Base-by-base conservation (phyloP, 257 asterid species). In the Jasminum sambac region DNA sequence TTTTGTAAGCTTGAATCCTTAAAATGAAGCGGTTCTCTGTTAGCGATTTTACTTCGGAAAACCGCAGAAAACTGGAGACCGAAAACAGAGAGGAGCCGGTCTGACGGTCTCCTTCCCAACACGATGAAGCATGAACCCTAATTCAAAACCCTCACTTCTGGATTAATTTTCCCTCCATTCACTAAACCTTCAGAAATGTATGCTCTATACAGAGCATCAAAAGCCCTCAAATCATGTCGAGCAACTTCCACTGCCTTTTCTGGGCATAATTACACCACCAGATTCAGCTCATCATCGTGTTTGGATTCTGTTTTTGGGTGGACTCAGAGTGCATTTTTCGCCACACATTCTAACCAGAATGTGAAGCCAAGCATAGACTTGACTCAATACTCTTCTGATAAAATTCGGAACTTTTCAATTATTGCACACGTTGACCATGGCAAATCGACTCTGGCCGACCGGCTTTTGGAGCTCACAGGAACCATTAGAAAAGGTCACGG, bases 391-490 rank as follows among this genome's bases (percentile, higher is more conserved):
- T 91, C 96, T 19, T 55, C 93, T 12, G 96, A 95, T 5, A 85
- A 79, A 9, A 87, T 95, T 64, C 92, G 99, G n/a, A 95, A 95
- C 81, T 95, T 95, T 63, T 95, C 99, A 41, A 94, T 94, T 34
- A 94, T 94, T 76, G 99, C 99, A 12, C 99, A 95, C 68, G 96
- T 95, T 63, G 99, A 91, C 80, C 99, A 95, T 58, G 99, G 99
- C 3, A 94, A 94, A 77, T 94, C 99, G n/a, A 94, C 99, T 8
- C 85, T 94, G 21, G 99, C 99, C 75, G 99, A 94, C 81, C 83
- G 99, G 62, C 97, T 94, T 72, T 78, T 95, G 89, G 99, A 95
- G 89, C 92, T 95, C 42, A 95, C 99, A 4, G 98, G 89, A 30
- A 95, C 99, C 43, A 95, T 95, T 76, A 81, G 79, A 84, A 95